These are phyloP conservation scores for Sugiyamaella qingdaonensis DNA, from an alignment of 805 yeast genomes.

Conservation along the genomic window DNA sequence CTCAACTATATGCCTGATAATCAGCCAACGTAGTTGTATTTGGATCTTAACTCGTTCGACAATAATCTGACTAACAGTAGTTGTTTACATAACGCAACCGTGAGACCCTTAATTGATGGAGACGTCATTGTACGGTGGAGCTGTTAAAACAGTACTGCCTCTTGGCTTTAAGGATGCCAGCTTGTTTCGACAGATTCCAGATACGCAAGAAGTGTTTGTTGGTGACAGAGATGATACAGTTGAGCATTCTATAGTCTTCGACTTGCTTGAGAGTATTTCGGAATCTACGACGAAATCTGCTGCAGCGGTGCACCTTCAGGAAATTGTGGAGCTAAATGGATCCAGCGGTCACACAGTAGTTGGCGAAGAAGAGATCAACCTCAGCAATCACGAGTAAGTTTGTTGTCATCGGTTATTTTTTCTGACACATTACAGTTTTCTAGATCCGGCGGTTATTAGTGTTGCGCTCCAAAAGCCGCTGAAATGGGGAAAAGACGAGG, in stretches of 20 bases:
- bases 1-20: no score
- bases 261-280: slow-evolving; percentile 39
- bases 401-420: neutral
- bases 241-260: slow-evolving; percentile 37
- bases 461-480: slow-evolving; percentile 42
- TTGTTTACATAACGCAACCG: no score
- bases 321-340: slow-evolving; percentile 26
- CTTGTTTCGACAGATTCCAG: slow-evolving; percentile 76
- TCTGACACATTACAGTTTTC: neutral
- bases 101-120: neutral
- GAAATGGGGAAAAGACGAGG: slow-evolving; percentile 49
- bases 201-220: slow-evolving; percentile 87
- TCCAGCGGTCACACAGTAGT: neutral
- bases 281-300: slow-evolving; percentile 18
- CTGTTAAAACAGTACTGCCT: slow-evolving; percentile 60
- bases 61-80: no score
- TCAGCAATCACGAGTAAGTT: neutral
- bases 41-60: no score
- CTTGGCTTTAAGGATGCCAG: slow-evolving; percentile 69
- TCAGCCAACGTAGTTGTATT: no score
- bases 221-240: slow-evolving; percentile 31
- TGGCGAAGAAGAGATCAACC: neutral
- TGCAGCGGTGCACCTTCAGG: slow-evolving; percentile 25
- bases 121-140: slow-evolving; percentile 72
- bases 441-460: slow-evolving; percentile 12